Conservation (phyloP, 371 early-diverging fungal species). For the Choanephora cucurbitarum region DNA sequence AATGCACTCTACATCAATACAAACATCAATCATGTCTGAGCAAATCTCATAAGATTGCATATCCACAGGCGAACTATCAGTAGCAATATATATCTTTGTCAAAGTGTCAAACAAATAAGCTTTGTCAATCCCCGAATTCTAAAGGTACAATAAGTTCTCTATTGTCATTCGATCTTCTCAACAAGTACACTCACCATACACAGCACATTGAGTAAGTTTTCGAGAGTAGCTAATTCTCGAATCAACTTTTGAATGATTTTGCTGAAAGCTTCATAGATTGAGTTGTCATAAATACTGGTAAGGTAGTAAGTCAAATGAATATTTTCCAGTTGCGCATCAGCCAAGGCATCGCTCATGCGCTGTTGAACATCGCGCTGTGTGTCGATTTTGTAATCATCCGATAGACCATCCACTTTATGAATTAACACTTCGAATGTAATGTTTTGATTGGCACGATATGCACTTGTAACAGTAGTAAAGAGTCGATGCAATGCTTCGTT, state of each 20-base stretch:
- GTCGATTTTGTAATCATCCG: slow-evolving; percentile 93
- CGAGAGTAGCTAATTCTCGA: slow-evolving; percentile 84
- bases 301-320: slow-evolving; percentile 84
- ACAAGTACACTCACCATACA: slow-evolving; percentile 81
- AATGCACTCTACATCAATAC: slow-evolving; percentile 82
- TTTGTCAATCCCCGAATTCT: slow-evolving; percentile 96
- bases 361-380: slow-evolving; percentile 92
- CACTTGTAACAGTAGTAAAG: slow-evolving; percentile 74
- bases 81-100: slow-evolving; percentile 93
- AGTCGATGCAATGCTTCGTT: slow-evolving; percentile 78
- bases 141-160: no score
- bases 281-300: slow-evolving; percentile 94
- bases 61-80: slow-evolving; percentile 93
- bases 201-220: slow-evolving; percentile 90
- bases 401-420: slow-evolving; percentile 95
- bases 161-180: no score
- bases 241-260: slow-evolving; percentile 94
- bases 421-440: slow-evolving; percentile 92
- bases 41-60: slow-evolving; percentile 92
- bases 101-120: slow-evolving; percentile 91
- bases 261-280: slow-evolving; percentile 93
- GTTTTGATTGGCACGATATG: slow-evolving; percentile 77
- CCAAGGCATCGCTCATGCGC: slow-evolving; percentile 83
- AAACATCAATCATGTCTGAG: slow-evolving; percentile 93
- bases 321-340: slow-evolving; percentile 79